Evolutionary conservation across 192 early-diverging fungal genomes (phyloP).

Genomic region (Coemansia sp.): DNA sequence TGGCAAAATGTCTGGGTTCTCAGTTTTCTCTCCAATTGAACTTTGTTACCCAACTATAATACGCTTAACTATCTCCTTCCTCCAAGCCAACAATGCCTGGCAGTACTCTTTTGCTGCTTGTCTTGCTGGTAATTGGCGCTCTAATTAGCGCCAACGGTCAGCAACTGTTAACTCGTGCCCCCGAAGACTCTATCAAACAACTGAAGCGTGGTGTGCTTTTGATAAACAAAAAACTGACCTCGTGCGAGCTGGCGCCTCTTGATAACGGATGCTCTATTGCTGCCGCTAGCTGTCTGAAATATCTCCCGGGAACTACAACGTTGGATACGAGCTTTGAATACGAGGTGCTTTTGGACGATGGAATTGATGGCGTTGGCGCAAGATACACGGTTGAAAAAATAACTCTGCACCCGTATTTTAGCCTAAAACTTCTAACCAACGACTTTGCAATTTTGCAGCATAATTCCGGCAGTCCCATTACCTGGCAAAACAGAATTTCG

Average conservation of each 20-base stretch:
- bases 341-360: slow-evolving; percentile 9
- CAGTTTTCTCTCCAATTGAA: no score
- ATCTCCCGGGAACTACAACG: not conserved
- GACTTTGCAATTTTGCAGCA: slow-evolving; percentile 19
- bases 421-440: slow-evolving; percentile 2
- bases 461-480: slow-evolving; percentile 3
- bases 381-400: slow-evolving; percentile 4
- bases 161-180: not conserved
- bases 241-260: slow-evolving; percentile 12
- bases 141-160: not conserved
- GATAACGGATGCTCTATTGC: slow-evolving; percentile 6
- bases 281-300: slow-evolving; percentile 16
- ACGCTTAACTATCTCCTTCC: no score
- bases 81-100: no score
- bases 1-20: no score
- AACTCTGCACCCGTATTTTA: slow-evolving; percentile 6
- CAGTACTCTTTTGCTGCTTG: no score
- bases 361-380: slow-evolving; percentile 1
- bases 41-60: no score
- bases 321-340: slow-evolving; percentile 11
- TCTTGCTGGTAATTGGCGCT: not conserved
- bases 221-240: slow-evolving; percentile 10
- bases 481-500: not conserved
- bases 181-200: not conserved
- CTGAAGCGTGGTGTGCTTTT: slow-evolving; percentile 17